These are phyloP conservation scores for Pascua guehoae DNA, from an alignment of 1,284 basidiomycete genomes.

Conservation along the genomic window DNA sequence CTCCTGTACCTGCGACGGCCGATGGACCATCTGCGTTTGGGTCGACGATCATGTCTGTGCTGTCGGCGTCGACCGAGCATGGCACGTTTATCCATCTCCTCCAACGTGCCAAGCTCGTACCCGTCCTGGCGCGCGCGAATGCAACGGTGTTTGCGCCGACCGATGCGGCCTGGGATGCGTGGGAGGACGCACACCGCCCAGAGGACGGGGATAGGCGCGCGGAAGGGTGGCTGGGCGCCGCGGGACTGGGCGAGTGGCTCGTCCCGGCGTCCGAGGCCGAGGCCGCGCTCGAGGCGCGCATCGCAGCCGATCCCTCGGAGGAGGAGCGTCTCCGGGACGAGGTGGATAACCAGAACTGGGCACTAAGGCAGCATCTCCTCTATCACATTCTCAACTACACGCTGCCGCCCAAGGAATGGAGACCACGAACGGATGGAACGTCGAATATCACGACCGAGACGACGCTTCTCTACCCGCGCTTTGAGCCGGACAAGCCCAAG, in stretches of 20 bases:
- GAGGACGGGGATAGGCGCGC: slow-evolving; percentile 6
- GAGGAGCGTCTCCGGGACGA: slow-evolving; percentile 15
- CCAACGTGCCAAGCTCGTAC: slow-evolving; percentile 82
- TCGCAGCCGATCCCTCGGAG: slow-evolving; percentile 24
- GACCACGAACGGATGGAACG: not conserved
- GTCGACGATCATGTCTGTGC: slow-evolving; percentile 64
- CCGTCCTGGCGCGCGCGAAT: slow-evolving; percentile 79
- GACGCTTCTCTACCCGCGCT: slow-evolving; percentile 68
- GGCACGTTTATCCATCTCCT: slow-evolving; percentile 72
- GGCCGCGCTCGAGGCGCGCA: not conserved
- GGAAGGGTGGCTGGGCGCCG: slow-evolving; percentile 31
- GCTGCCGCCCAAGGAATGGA: slow-evolving; percentile 49
- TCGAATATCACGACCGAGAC: slow-evolving; percentile 47
- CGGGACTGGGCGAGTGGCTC: slow-evolving; percentile 36
- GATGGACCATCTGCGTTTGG: slow-evolving; percentile 17
- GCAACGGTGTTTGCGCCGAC: slow-evolving; percentile 92
- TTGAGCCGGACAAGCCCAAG: slow-evolving; percentile 60
- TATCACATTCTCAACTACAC: slow-evolving; percentile 93
- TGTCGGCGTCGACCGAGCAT: slow-evolving; percentile 73
- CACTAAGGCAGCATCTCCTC: slow-evolving; percentile 81
- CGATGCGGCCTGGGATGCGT: slow-evolving; percentile 71
- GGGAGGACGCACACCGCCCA: slow-evolving; percentile 34
- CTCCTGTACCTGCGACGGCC: slow-evolving; percentile 18
- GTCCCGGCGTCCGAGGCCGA: not conserved
- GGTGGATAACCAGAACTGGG: slow-evolving; percentile 67